Evolutionary conservation across 192 early-diverging fungal species (phyloP).

Genomic region (Entomortierella chlamydospora): DNA sequence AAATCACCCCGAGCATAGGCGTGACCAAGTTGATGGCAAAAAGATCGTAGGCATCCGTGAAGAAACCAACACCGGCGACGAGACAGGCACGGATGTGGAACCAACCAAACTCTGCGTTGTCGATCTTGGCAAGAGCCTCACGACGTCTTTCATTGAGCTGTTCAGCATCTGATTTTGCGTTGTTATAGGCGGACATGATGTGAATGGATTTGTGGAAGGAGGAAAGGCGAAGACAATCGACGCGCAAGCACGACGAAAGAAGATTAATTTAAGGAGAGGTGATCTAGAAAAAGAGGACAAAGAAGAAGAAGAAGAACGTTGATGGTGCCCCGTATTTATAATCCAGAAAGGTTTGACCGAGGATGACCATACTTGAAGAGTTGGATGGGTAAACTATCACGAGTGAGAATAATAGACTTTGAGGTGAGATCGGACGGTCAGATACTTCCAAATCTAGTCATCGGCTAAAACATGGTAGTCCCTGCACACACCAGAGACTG

Average conservation of each 20-base stretch:
- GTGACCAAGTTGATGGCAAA: constrained; percentile 92
- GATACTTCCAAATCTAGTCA: too few relatives aligned
- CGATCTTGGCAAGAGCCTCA: constrained; percentile 62
- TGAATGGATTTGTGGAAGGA: not conserved
- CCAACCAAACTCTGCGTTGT: constrained; percentile 83
- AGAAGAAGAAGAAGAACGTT: not conserved
- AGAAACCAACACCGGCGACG: constrained; percentile 84
- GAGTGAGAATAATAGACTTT: too few relatives aligned
- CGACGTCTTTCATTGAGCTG: constrained; percentile 40
- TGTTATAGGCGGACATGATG: constrained; percentile 16
- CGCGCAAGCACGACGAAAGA: not conserved
- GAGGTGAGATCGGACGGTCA: too few relatives aligned
- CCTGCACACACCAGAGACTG: not conserved
- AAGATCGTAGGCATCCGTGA: constrained; percentile 95
- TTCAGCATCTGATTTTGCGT: constrained; percentile 3
- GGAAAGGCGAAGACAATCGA: not conserved
- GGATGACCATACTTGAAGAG: too few relatives aligned
- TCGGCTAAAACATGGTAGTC: not conserved
- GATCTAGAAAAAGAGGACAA: not conserved
- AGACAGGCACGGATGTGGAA: constrained; percentile 81
- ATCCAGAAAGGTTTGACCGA: not conserved
- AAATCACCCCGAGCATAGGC: constrained; percentile 83
- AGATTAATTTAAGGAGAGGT: not conserved
- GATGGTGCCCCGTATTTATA: not conserved
- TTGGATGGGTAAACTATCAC: too few relatives aligned